phyloP scores from a whole-genome alignment of 2,329 filamentous ascomycete species.

The Calonectria montana region DNA sequence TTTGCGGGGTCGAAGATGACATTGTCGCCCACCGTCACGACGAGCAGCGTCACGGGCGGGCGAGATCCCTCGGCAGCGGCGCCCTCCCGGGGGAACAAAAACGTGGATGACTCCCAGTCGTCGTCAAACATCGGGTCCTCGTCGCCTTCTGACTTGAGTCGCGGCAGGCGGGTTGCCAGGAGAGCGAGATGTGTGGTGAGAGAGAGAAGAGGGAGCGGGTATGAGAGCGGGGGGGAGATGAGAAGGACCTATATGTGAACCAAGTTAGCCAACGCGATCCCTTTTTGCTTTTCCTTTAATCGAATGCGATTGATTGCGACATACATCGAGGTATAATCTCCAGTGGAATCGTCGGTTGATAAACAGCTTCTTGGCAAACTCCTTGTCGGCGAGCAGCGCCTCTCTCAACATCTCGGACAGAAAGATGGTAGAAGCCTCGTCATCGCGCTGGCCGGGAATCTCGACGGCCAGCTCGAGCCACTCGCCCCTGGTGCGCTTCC shows the following conservation, averaged over 20 bases:
- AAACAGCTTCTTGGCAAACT: conserved; percentile 77
- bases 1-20: conserved; percentile 93
- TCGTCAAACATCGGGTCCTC: conserved; percentile 98
- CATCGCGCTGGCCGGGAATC: conserved; percentile 90
- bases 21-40: conserved; percentile 86
- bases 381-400: conserved; percentile 80
- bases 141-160: conserved; percentile 87
- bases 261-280: background rate
- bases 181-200: conserved; percentile 94
- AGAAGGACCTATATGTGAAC: conserved; percentile 76
- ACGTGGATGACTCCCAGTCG: conserved; percentile 89
- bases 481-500: conserved; percentile 62
- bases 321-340: conserved; percentile 93
- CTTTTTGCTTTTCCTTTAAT: background rate
- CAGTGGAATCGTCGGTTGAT: conserved; percentile 96
- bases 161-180: conserved; percentile 85
- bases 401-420: conserved; percentile 89
- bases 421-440: conserved; percentile 90
- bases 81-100: conserved; percentile 74
- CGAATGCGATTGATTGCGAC: conserved; percentile 46
- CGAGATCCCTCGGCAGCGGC: conserved; percentile 53
- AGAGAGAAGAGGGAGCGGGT: conserved; percentile 91
- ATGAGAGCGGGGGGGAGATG: conserved; percentile 91
- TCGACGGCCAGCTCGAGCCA: conserved; percentile 95
- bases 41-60: conserved; percentile 90